Evolutionary conservation across 305 asterid species (phyloP).

Genomic region (Nicotiana rustica): DNA sequence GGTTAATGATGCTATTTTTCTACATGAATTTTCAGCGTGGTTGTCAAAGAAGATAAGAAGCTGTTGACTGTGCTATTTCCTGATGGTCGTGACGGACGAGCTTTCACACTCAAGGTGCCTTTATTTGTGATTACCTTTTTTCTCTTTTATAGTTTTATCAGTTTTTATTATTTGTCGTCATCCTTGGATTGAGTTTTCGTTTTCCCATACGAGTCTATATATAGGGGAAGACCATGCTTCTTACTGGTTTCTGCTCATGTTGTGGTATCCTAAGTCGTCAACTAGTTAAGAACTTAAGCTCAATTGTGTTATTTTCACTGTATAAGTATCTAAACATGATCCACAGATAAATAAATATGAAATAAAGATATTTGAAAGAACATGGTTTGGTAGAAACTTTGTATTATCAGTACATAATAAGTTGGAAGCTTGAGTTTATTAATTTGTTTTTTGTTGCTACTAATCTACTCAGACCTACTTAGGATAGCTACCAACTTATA

Average conservation of each 20-base stretch:
- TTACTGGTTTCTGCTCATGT: slow-evolving; percentile 5
- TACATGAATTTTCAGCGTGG: slow-evolving; percentile 71
- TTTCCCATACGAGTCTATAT: neutral
- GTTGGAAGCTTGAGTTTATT: slow-evolving; percentile 20
- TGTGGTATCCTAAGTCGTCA: neutral
- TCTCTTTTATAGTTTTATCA: slow-evolving; percentile 29
- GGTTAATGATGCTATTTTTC: slow-evolving; percentile 4
- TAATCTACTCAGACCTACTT: neutral
- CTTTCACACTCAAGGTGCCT: slow-evolving; percentile 95
- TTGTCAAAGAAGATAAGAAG: slow-evolving; percentile 97
- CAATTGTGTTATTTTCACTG: neutral
- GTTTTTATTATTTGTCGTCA: slow-evolving; percentile 21
- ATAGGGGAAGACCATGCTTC: neutral
- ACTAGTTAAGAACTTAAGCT: neutral
- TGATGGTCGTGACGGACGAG: slow-evolving; percentile 97
- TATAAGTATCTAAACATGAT: neutral
- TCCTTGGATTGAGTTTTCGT: slow-evolving; percentile 20
- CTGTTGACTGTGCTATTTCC: slow-evolving; percentile 91
- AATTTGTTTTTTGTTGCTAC: neutral
- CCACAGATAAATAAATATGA: slow-evolving; percentile 12
- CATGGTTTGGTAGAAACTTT: neutral
- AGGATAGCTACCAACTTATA: neutral
- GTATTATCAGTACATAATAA: slow-evolving; percentile 21
- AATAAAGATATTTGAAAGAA: neutral
- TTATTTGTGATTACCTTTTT: slow-evolving; percentile 31